Base-by-base conservation (phyloP, 2,329 filamentous ascomycete species). In the Trichoderma pleuroti region DNA sequence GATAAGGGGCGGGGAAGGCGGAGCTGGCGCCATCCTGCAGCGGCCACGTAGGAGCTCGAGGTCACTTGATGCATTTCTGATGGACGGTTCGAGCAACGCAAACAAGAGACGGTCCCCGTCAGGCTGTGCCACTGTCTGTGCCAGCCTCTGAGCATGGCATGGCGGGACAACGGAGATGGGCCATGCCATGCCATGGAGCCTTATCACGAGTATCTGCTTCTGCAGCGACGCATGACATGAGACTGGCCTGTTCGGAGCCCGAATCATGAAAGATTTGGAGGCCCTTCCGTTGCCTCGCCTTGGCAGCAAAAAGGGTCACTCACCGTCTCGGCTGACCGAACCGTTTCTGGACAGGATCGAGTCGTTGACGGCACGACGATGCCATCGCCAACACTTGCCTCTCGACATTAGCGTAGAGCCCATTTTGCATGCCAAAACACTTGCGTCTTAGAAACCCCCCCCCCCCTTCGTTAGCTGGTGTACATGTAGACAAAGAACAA, bases 31-130 rank as follows among this genome's bases (percentile, higher is more conserved):
- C 69, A 71, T 54, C 69, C 69, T 71, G 69, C 69, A 64, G 62
- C 71, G 56, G 72, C 72, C 72, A 73, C 72, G 72, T 73, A 72
- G 57, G 46, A 52, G 46, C 46, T 52, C 46, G 68, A 26, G 71
- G 60, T 73, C 71, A 73, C 72, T 73, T 72, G 72, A 62, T 52
- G 46, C 46, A 52, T 52, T 52, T 52, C 21, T 21, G n/a, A 52
- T 52, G 46, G 46, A 52, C 46, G 46, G 46, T 52, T 60, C 56
- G 56, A 68, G 54, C 36, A 68, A 52, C 59, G 60, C 36, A 62
- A 61, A 67, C 68, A 56, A 62, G 16, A 21, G 56, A 52, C 46
- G 46, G 46, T 52, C n/a, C n/a, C 42, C 46, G 46, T 24, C 46
- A 52, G 46, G 46, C 46, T 52, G 46, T 52, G 46, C 46, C 46